phyloP scores from a whole-genome alignment of 2,329 filamentous ascomycete species.

The Apiospora sp. region DNA sequence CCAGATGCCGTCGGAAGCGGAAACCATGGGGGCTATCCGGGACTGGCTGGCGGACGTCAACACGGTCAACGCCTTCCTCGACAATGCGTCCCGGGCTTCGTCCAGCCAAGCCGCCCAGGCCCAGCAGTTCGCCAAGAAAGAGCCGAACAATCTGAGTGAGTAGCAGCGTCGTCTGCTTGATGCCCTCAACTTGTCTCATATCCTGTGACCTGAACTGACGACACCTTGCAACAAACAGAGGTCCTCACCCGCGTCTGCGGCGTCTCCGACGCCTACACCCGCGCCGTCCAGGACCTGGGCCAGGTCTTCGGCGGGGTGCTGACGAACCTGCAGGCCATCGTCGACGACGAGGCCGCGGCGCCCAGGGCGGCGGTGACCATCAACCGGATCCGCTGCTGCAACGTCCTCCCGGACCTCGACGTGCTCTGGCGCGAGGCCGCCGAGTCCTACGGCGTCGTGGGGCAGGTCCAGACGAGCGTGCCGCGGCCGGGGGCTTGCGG shows the following conservation, averaged over 20 bases:
- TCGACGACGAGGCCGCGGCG: not conserved
- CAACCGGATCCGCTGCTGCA: conserved; percentile 23
- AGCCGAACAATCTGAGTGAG: conserved; percentile 10
- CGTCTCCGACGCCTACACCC: conserved; percentile 7
- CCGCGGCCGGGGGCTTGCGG: conserved; percentile 9
- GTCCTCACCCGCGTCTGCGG: conserved; percentile 18
- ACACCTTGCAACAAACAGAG: not conserved
- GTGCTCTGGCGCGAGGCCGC: conserved; percentile 22
- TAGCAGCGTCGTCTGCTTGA: too few species aligned
- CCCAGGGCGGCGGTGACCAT: not conserved
- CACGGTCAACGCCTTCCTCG: conserved; percentile 15
- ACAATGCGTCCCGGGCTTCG: not conserved
- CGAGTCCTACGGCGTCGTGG: not conserved
- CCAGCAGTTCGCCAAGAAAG: conserved; percentile 6
- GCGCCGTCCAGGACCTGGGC: conserved; percentile 10
- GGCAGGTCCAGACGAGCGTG: conserved; percentile 7
- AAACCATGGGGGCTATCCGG: not conserved
- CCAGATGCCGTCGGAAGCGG: not conserved
- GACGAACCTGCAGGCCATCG: conserved; percentile 11
- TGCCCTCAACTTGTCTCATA: too few species aligned
- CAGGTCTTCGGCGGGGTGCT: conserved; percentile 17
- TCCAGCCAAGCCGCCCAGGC: not conserved
- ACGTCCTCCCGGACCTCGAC: conserved; percentile 18
- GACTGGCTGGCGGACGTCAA: conserved; percentile 21
- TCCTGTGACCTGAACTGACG: too few species aligned